Evolutionary conservation across 192 early-diverging fungal species (phyloP).

Genomic region (Gigaspora rosea): DNA sequence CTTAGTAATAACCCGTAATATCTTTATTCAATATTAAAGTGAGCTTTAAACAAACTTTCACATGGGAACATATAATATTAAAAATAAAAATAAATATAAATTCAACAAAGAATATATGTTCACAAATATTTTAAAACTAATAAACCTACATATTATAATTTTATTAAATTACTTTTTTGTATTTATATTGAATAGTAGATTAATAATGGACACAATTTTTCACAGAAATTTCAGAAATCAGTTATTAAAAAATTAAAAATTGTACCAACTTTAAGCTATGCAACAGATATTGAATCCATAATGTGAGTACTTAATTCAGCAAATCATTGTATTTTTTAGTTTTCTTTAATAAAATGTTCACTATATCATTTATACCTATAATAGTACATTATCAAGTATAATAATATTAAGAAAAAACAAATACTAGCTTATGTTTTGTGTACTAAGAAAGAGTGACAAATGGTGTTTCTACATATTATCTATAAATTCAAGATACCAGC

Average conservation of each 20-base stretch:
- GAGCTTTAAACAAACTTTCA: conserved; percentile 20
- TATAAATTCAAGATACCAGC: conserved; percentile 33
- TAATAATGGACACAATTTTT: conserved; percentile 28
- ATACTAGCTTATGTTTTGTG: conserved; percentile 28
- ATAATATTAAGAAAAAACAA: conserved; percentile 28
- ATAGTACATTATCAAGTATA: conserved; percentile 28
- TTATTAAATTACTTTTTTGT: conserved; percentile 17
- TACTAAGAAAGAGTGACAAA: conserved; percentile 26
- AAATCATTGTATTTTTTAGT: conserved; percentile 23
- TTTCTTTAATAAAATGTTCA: conserved; percentile 10
- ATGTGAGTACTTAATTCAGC: conserved; percentile 23
- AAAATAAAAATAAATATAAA: conserved; percentile 26
- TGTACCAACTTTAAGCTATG: conserved; percentile 25
- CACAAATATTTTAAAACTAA: conserved; percentile 21
- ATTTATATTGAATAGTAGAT: conserved; percentile 28
- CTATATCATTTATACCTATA: conserved; percentile 22
- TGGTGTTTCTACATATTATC: conserved; percentile 29
- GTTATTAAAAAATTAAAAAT: conserved; percentile 29
- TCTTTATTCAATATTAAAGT: conserved; percentile 16
- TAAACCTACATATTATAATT: conserved; percentile 24
- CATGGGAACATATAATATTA: conserved; percentile 25
- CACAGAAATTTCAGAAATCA: conserved; percentile 27
- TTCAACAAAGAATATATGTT: conserved; percentile 25
- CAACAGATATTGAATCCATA: conserved; percentile 29
- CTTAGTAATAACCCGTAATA: not conserved